Base-by-base conservation (phyloP, 768 basidiomycete genomes). In the Russula vinacea region DNA sequence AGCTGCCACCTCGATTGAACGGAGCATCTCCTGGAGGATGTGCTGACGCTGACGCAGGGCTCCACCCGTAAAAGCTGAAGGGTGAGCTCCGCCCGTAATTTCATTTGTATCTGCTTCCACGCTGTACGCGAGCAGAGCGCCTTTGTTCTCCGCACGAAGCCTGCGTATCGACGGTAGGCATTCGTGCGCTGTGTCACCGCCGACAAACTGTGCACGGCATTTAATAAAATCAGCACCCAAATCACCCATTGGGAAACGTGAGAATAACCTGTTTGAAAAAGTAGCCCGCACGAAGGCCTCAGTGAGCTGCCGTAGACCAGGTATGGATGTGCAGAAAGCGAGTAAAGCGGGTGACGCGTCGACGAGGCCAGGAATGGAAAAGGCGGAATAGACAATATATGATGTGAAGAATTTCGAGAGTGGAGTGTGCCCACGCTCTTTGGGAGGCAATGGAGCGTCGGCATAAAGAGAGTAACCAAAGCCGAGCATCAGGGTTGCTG, bases 301-400 rank as follows among this genome's bases (percentile, higher is more conserved):
- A 1, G 88, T 86, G 45, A 92, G 69, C 60, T 82, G 77, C 62
- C 79, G 83, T 0, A 94, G 53, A 14, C 79, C 75, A 0, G 85
- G 84, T 0, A 88, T 80, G n/a, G 88, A 82, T 1, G 85, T 74
- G 45, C 87, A 70, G 2, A 77, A 69, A 14, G 81, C 75, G 49
- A 97, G 78, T 29, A 94, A 75, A 52, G 74, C 73, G 0, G 92
- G 92, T 1, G 92, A 84, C 62, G 83, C 75, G 70, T 95, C 90
- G 33, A 96, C 88, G 14, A 97, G 76, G 0, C 78, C 68, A 3
- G 94, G 90, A 26, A 90, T 76, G 6, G 92, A 92, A 71, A 87
- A 90, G 73, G 91, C 79, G 7, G 88, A 80, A 76, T 90, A 96
- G 33, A 96, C 93, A 37, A 88, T 72, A 70, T 94, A 96, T 2